Base-by-base conservation (phyloP, 2,329 filamentous ascomycete genomes). In the Cytospora mali region DNA sequence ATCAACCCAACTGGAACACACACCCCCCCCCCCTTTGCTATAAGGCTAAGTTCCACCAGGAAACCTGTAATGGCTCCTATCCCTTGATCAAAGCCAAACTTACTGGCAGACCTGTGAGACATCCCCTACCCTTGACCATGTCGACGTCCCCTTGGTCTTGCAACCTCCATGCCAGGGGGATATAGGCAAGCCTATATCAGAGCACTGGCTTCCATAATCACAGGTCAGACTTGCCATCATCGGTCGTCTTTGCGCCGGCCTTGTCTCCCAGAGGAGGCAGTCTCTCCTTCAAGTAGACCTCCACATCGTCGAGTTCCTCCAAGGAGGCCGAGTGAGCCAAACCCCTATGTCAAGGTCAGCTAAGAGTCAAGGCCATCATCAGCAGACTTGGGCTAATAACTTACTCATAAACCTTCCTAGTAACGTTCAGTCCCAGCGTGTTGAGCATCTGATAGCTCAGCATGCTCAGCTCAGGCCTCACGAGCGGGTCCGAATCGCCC, bases 271-370 rank as follows among this genome's bases (percentile, higher is more conserved):
- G 66, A 0, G 77, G 70, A 6, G 83, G 81, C 58, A 87, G 75
- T 51, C 75, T 75, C 61, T 76, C 72, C 35, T 69, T 73, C 57
- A 88, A 66, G 66, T 85, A 88, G 0, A 70, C 73, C 76, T 95
- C 92, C 21, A 97, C 80, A 69, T 96, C 90, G 66, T 95, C 85
- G 60, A 97, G 86, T 78, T 97, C 94, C 66, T 89, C 80, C 6
- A 87, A 81, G 68, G 88, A 88, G 2, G 92, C 92, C 6, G 88
- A 90, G 74, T 98, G 94, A 16, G 80, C 81, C 72, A 97, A 84
- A 13, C 84, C 84, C 63, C 88, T 91, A 53, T 6, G 28, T 10
- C 25, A 27, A 48, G 18, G 42, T 50, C 18, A 62, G 53, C 42
- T 23, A 29, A 27, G 13, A 33, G 14, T 23, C 18, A 28, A 16